A percentile compares a stretch with the other conserved stretches of the same genome.
Conservation (phyloP, 2,329 filamentous ascomycete species). For the Gyromitra esculenta region DNA sequence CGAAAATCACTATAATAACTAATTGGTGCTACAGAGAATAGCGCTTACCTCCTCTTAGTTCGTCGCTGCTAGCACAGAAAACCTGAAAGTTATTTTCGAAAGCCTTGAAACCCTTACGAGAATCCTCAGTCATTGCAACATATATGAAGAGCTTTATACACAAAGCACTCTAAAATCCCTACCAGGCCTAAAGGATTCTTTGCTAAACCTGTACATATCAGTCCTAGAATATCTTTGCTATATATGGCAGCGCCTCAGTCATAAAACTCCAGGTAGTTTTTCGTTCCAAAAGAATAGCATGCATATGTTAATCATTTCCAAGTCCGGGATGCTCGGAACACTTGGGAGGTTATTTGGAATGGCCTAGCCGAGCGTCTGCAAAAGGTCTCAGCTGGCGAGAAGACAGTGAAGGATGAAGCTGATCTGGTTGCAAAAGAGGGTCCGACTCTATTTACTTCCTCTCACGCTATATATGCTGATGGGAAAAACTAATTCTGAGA, state of each 20-base stretch:
- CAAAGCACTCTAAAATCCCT: not conserved
- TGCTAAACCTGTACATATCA: slow-evolving; percentile 2
- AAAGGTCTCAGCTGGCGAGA: not conserved
- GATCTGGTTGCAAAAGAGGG: slow-evolving; percentile 12
- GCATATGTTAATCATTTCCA: not conserved
- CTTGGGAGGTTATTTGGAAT: not conserved
- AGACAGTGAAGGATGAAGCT: slow-evolving; percentile 5
- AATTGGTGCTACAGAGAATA: not conserved
- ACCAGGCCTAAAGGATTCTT: not conserved
- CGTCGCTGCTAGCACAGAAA: slow-evolving; percentile 40
- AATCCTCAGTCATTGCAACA: slow-evolving; percentile 47
- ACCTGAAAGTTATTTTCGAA: slow-evolving; percentile 22
- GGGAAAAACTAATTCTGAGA: not conserved
- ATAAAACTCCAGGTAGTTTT: not conserved
- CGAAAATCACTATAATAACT: not conserved
- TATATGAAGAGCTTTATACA: slow-evolving; percentile 51
- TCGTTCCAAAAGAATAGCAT: not conserved
- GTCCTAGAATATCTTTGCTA: slow-evolving; percentile 20
- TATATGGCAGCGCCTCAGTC: not conserved
- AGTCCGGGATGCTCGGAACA: not conserved
- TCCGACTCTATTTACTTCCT: not conserved
- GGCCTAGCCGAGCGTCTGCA: not conserved
- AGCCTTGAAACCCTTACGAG: slow-evolving; percentile 40
- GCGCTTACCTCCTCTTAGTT: not conserved
- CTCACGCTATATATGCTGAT: not conserved